Evolutionary conservation across 2,329 filamentous ascomycete genomes (phyloP), one percentile per base, ranked within the genome.

Genomic region (Podosphaera fusca): DNA sequence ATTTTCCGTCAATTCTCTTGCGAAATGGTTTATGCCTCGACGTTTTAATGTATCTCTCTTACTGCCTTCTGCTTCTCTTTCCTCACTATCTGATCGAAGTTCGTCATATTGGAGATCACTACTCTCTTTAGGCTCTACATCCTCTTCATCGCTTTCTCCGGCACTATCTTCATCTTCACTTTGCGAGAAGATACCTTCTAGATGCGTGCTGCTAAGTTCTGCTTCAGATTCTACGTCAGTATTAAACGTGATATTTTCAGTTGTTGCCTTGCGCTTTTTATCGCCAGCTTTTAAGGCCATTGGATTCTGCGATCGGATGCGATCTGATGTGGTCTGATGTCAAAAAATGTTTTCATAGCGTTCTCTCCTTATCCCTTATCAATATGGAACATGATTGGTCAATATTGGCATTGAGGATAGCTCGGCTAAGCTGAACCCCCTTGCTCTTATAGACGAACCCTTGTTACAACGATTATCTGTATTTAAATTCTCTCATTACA

Each of bases 201-300:
- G 69, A 51, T 75, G 68, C 36, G 72, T 72, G 57, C 76, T 73
- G 56, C 69, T 71, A 59, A 83, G 76, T 62, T 84, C 81, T 62
- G 80, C 75, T 36, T 81, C 81, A 30, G 77, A 80, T 58, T 74
- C 74, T 2, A 73, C 69, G 60, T 76, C 72, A 12, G 72, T 69
- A 55, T 70, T 68, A 58, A 71, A 71, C 52, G 73, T 70, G 21
- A 73, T 70, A 62, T 79, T 77, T 36, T 73, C 72, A 31, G 73
- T 75, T 29, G 78, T 73, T 59, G 77, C 77, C 69, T 85, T 85
- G 62, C 82, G 78, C 73, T 85, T 85, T 61, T 61, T 61, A 40
- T 62, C 58, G 9, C 47, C 56, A 21, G 60, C 61, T 58, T 61
- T 55, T 34, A 63, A 61, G 46, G 66, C 63, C 67, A 69, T 69